Base-by-base conservation (phyloP, 108 stramenopile genomes). In the Nitzschia sp. region DNA sequence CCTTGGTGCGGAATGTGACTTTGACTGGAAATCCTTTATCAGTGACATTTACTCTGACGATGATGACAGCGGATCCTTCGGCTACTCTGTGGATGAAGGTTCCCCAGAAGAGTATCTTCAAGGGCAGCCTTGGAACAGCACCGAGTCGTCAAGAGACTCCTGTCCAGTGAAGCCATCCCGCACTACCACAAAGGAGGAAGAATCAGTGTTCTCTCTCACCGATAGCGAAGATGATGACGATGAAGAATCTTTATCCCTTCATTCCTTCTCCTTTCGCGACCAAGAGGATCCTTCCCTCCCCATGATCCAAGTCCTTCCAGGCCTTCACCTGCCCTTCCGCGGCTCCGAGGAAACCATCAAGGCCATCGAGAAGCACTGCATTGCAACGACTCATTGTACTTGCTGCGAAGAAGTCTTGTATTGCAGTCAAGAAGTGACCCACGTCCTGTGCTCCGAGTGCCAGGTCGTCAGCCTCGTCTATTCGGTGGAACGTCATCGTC, bases 401-500 rank as follows among this genome's bases (percentile, higher is more conserved):
- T 23, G 23, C 23, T 52, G 50, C 23, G 50, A 52, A 23, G 13
- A 52, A 52, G 23, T 52, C 21, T 23, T 52, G 21, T 23, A 23
- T 52, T 52, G 50, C n/a, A 52, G 6, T 17, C n/a, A 8, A 19
- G 23, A 52, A 23, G 50, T 52, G 6, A 52, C 50, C n/a, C 50
- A 52, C n/a, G 50, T 52, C n/a, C 50, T 52, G 8, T 52, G 50
- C 23, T 16, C 13, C 50, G 50, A 52, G 6, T 52, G 50, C n/a
- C 23, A 52, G 6, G 50, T 52, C 13, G 50, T 52, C 23, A 19
- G 23, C 23, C 50, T 17, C 6, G 21, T 52, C 21, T 52, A 5
- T 6, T 23, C n/a, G 13, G 4, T 6, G 13, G 50, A 52, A 8
- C 50, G 23, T 23, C 50, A 52, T 23, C n/a, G 50, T 52, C 50